Percentiles rank a stretch among this genome's conserved stretches.
Evolutionary conservation across 2,329 filamentous ascomycete genomes (phyloP).

Genomic region (Aspergillus felis): DNA sequence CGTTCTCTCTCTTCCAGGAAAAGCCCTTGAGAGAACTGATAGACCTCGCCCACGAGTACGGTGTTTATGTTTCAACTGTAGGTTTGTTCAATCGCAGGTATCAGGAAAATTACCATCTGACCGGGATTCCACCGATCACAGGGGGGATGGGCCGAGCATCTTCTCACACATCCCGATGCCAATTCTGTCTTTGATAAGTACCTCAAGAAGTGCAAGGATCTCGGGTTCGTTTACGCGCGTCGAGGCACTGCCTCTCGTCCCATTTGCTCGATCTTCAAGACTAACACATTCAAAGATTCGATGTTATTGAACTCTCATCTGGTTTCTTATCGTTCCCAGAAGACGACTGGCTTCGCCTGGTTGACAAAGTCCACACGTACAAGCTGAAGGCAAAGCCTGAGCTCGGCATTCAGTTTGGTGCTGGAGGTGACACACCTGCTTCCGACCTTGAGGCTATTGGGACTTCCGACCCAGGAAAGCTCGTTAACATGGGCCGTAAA

Average conservation of each 20-base stretch:
- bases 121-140: conserved; percentile 11
- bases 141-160: conserved; percentile 54
- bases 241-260: not conserved
- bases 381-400: conserved; percentile 53
- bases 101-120: not conserved
- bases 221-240: conserved; percentile 34
- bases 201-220: conserved; percentile 49
- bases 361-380: conserved; percentile 46
- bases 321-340: conserved; percentile 53
- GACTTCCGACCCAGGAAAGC: conserved; percentile 47
- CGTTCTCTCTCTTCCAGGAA: conserved; percentile 51
- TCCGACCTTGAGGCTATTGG: conserved; percentile 47
- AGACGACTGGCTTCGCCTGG: conserved; percentile 52
- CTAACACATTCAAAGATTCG: conserved; percentile 38
- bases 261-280: not conserved
- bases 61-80: conserved; percentile 53
- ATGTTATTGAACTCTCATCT: conserved; percentile 52
- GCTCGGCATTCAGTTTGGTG: conserved; percentile 55
- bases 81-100: not conserved
- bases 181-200: conserved; percentile 49
- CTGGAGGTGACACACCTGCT: conserved; percentile 51
- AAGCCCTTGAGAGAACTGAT: conserved; percentile 44
- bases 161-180: conserved; percentile 48
- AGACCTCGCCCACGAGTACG: conserved; percentile 47
- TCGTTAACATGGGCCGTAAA: conserved; percentile 47